A percentile compares a stretch with the other conserved stretches of the same genome.
These are phyloP conservation scores for Tillandsia fasciculata DNA, from an alignment of 176 grass and related monocot species.

Conservation along the genomic window DNA sequence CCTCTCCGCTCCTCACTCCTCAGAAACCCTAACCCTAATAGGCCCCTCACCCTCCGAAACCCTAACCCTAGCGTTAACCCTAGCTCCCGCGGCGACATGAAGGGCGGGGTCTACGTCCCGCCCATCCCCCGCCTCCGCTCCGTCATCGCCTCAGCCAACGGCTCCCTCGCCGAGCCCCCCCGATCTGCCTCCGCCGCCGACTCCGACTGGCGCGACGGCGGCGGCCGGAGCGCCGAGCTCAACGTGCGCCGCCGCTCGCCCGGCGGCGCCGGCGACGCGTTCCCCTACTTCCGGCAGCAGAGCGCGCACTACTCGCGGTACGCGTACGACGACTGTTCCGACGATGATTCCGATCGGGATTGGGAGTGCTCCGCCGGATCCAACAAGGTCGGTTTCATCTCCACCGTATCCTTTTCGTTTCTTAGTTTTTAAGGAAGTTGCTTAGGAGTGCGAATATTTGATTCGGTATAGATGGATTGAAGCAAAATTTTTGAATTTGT, in stretches of 20 bases:
- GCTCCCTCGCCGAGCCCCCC: conserved; percentile 42
- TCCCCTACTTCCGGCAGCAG: conserved; percentile 40
- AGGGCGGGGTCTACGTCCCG: conserved; percentile 70
- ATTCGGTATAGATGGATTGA: too few relatives aligned
- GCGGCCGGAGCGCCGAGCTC: conserved; percentile 29
- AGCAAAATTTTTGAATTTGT: too few relatives aligned
- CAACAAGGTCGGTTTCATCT: conserved; percentile 39
- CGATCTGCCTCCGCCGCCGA: background rate
- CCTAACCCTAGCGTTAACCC: background rate
- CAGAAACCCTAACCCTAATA: conserved; percentile 19
- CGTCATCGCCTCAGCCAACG: conserved; percentile 63
- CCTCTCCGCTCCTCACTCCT: conserved; percentile 24
- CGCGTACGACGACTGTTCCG: conserved; percentile 76
- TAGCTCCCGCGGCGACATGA: conserved; percentile 14
- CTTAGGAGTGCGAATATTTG: background rate
- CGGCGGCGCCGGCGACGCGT: background rate
- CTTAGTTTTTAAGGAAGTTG: background rate
- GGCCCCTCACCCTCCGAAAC: background rate
- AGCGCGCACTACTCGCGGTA: conserved; percentile 48
- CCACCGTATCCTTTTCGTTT: background rate
- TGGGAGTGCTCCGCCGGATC: conserved; percentile 34
- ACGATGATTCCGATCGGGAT: conserved; percentile 80
- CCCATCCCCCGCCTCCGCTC: conserved; percentile 82
- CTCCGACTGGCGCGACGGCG: conserved; percentile 39
- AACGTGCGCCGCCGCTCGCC: conserved; percentile 16